A percentile compares a stretch with the other conserved stretches of the same genome.
Conservation (phyloP, 176 grass and related monocot species). For the Cenchrus fungigraminus region DNA sequence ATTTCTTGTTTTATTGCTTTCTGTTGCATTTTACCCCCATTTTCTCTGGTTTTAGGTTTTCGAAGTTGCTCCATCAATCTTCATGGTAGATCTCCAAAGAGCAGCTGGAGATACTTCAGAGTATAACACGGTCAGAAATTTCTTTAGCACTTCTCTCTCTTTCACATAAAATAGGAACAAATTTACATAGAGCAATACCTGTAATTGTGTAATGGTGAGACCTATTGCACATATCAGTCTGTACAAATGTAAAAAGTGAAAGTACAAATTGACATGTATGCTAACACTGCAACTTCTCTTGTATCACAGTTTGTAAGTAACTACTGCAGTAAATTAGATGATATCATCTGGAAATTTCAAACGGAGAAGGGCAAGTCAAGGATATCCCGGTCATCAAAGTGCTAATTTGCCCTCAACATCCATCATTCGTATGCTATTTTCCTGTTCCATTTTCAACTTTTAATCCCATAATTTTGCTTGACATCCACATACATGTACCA, state of each 20-base stretch:
- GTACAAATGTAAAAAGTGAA: slow-evolving; percentile 20
- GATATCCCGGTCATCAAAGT: slow-evolving; percentile 48
- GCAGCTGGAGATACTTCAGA: slow-evolving; percentile 78
- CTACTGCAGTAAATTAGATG: slow-evolving; percentile 85
- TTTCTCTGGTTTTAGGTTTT: slow-evolving; percentile 65
- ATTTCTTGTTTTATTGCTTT: slow-evolving; percentile 21
- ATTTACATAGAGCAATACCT: slow-evolving; percentile 29
- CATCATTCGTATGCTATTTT: slow-evolving; percentile 11
- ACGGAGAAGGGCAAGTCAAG: slow-evolving; percentile 78
- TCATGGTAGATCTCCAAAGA: slow-evolving; percentile 91
- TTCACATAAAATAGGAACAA: slow-evolving; percentile 5
- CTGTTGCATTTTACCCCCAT: neutral
- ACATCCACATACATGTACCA: neutral
- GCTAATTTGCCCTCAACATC: slow-evolving; percentile 11
- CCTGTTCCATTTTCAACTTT: neutral
- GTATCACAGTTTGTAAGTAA: slow-evolving; percentile 74
- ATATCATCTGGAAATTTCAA: slow-evolving; percentile 80
- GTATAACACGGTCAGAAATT: slow-evolving; percentile 70
- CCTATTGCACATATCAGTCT: slow-evolving; percentile 18
- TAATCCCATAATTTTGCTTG: slow-evolving; percentile 7
- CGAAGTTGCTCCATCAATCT: slow-evolving; percentile 88
- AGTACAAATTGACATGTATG: slow-evolving; percentile 1
- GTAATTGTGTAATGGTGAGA: slow-evolving; percentile 7
- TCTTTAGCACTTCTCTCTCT: neutral
- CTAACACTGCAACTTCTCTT: slow-evolving; percentile 30